Percentiles rank a stretch among this genome's conserved stretches.
These are phyloP conservation scores for Pestalotiopsis sp. DNA, from an alignment of 2,329 filamentous ascomycete species.

Conservation along the genomic window DNA sequence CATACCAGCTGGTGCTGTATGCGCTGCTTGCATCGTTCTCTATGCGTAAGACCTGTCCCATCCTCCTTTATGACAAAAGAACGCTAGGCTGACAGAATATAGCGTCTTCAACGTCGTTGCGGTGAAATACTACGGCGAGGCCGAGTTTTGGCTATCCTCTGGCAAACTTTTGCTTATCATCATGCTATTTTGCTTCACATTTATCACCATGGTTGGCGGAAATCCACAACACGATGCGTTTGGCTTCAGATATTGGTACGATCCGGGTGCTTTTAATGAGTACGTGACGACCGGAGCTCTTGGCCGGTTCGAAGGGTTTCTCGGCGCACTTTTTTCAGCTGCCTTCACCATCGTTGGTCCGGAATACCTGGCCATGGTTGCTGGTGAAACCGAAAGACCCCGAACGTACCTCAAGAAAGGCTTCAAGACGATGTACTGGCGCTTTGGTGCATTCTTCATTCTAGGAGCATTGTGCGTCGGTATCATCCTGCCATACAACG, in stretches of 20 bases:
- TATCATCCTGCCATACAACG: slow-evolving; percentile 64
- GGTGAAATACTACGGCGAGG: slow-evolving; percentile 48
- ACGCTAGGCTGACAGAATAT: neutral
- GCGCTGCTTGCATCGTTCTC: slow-evolving; percentile 31
- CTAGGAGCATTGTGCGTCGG: slow-evolving; percentile 66
- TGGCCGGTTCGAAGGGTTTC: slow-evolving; percentile 67
- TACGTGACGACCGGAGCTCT: slow-evolving; percentile 61
- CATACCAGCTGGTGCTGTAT: slow-evolving; percentile 53
- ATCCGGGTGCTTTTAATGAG: slow-evolving; percentile 64
- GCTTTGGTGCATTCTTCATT: slow-evolving; percentile 68
- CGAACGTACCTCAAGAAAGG: slow-evolving; percentile 62
- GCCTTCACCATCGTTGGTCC: slow-evolving; percentile 64
- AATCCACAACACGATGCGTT: slow-evolving; percentile 71
- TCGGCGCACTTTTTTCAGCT: slow-evolving; percentile 60
- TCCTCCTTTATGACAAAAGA: neutral
- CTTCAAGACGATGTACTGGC: slow-evolving; percentile 69
- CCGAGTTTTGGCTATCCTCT: slow-evolving; percentile 69
- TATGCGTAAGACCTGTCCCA: slow-evolving; percentile 41
- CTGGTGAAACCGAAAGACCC: slow-evolving; percentile 59
- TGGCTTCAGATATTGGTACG: slow-evolving; percentile 70
- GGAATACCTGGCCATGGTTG: slow-evolving; percentile 59
- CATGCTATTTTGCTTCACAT: slow-evolving; percentile 73
- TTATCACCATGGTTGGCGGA: slow-evolving; percentile 78
- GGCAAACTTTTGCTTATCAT: slow-evolving; percentile 70
- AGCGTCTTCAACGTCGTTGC: slow-evolving; percentile 35